Evolutionary conservation across 805 yeast species (phyloP).

Genomic region (Pichia gijzeniarum): DNA sequence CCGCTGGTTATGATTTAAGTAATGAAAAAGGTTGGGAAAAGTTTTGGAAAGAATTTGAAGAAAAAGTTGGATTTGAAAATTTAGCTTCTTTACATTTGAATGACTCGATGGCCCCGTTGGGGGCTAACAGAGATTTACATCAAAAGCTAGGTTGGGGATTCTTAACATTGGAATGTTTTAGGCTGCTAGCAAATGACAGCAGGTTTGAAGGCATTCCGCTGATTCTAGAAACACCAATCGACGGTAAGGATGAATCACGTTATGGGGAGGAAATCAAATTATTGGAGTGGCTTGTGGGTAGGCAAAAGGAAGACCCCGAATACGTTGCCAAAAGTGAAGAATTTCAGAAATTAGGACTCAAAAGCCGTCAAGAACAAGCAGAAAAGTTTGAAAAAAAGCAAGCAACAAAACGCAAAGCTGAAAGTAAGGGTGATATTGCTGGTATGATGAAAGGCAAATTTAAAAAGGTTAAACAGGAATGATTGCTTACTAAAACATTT

Average conservation of each 20-base stretch:
- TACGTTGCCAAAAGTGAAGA: constrained; percentile 40
- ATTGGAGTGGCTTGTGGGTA: constrained; percentile 74
- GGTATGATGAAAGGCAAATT: constrained; percentile 17
- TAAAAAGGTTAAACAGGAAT: constrained; percentile 17
- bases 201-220: constrained; percentile 66
- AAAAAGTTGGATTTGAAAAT: constrained; percentile 65
- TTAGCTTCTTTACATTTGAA: constrained; percentile 80
- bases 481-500: background rate
- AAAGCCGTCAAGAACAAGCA: constrained; percentile 63
- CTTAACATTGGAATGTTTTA: constrained; percentile 77
- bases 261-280: constrained; percentile 80
- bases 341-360: constrained; percentile 54
- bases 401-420: constrained; percentile 23
- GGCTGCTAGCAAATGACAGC: constrained; percentile 64
- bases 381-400: constrained; percentile 55
- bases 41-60: constrained; percentile 77
- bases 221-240: constrained; percentile 79
- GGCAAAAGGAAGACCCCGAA: constrained; percentile 46
- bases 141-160: constrained; percentile 87
- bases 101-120: constrained; percentile 92
- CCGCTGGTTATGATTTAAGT: constrained; percentile 91
- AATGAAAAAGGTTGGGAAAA: constrained; percentile 46
- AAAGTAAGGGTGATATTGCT: constrained; percentile 21
- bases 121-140: constrained; percentile 86
- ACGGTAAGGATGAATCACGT: constrained; percentile 47